Conservation (phyloP, 148 eudicot genomes). For the Euryodendron excelsum region DNA sequence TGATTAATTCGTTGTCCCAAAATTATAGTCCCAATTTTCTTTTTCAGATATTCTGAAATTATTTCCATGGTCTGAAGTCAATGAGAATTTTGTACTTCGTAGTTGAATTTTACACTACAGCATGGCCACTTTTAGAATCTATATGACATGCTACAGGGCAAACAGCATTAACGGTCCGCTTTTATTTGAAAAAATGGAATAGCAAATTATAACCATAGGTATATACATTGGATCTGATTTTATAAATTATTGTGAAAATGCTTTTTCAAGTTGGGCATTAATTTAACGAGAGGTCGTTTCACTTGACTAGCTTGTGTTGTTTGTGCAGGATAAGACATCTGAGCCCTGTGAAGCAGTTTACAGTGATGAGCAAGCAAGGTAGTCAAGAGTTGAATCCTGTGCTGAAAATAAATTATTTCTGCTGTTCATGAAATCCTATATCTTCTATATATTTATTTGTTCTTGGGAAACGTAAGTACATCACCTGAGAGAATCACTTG, state of each 20-base stretch:
- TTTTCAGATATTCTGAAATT: neutral
- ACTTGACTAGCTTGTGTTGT: neutral
- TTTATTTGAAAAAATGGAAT: neutral
- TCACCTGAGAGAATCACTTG: neutral
- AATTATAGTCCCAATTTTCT: too few relatives aligned
- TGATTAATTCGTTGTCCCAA: neutral
- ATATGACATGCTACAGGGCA: neutral
- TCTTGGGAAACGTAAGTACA: neutral
- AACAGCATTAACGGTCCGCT: neutral
- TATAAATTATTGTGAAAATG: neutral
- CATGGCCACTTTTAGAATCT: neutral
- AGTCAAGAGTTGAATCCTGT: conserved; percentile 15
- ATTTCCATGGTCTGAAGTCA: neutral
- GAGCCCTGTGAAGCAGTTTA: conserved; percentile 83
- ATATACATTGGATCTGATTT: neutral
- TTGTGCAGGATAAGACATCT: conserved; percentile 71
- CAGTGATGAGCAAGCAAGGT: conserved; percentile 94
- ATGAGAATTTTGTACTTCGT: neutral
- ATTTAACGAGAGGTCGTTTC: neutral
- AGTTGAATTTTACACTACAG: neutral
- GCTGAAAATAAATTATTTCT: neutral
- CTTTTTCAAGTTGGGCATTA: neutral
- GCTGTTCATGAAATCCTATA: neutral
- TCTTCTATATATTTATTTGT: neutral
- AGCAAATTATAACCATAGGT: too few relatives aligned